Base-by-base conservation (phyloP, 179 eudicot genomes). In the Beta macrorhiza region DNA sequence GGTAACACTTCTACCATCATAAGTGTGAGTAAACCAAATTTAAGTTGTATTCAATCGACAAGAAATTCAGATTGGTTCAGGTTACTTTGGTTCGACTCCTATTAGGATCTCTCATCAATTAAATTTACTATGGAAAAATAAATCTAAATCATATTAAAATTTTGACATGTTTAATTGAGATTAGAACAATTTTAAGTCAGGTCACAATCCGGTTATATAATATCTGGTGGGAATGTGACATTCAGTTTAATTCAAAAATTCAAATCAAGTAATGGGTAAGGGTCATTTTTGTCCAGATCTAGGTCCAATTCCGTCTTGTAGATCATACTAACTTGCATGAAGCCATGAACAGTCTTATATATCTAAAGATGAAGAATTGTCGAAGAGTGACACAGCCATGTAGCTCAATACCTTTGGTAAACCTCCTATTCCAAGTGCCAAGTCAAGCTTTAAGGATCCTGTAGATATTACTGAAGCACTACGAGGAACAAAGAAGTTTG, bases 371-470 rank as follows among this genome's bases (percentile, higher is more conserved):
- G n/a, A 47, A 81, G 1, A 32, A 20, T 20, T 49, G 42, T 13
- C 1, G 42, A 67, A 42, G 19, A 80, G n/a, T 37, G 47, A 74
- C 17, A 57, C 44, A 25, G 7, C 13, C 19, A 19, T 47, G 52
- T 5, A 85, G 77, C 72, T 61, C 15, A 75, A 69, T 85, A 96
- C 99, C 97, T 93, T 97, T 62, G 99, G 99, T 74, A 97, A 88
- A 72, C 99, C 99, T 81, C 99, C 99, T 79, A 93, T 84, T 44
- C 98, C 97, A 82, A 97, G 99, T 67, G 94, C 98, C 74, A 83
- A 85, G 82, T 97, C 99, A 85, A 97, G 98, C 89, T 87, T 93
- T 86, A 97, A 85, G 13, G 99, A 97, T 11, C 99, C 99, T 1
- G 99, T 92, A 74, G 99, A 86, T 87, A 97, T 86, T 53, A 94